Evolutionary conservation across 2,329 filamentous ascomycete species (phyloP).

Genomic region (Microcera coccophila): DNA sequence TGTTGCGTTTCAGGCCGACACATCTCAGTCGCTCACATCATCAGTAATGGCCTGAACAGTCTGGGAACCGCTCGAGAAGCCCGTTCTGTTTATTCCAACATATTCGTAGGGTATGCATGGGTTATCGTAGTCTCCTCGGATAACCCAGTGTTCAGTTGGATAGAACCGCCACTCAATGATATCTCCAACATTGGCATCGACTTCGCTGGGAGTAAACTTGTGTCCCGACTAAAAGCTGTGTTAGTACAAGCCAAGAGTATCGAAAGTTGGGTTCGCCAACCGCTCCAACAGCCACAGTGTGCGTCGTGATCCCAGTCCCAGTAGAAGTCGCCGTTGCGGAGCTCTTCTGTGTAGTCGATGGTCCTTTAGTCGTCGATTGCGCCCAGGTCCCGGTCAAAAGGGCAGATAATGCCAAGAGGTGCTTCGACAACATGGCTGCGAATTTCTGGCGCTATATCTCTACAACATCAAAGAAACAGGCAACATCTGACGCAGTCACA

Average conservation of each 20-base stretch:
- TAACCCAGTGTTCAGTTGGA: constrained; percentile 61
- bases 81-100: constrained; percentile 42
- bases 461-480: too few species aligned
- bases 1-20: not conserved
- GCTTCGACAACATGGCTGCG: constrained; percentile 19
- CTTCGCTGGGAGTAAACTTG: constrained; percentile 30
- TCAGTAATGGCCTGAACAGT: constrained; percentile 43
- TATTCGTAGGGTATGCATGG: constrained; percentile 62
- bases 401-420: constrained; percentile 14
- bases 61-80: constrained; percentile 53
- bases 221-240: constrained; percentile 24
- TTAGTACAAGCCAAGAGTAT: not conserved
- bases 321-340: constrained; percentile 16
- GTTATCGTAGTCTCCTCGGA: constrained; percentile 53
- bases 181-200: constrained; percentile 42
- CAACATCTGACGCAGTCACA: too few species aligned
- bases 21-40: constrained; percentile 35
- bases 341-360: constrained; percentile 15
- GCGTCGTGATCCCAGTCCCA: constrained; percentile 16
- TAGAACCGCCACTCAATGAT: constrained; percentile 58
- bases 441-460: too few species aligned
- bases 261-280: constrained; percentile 11
- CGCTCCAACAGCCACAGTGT: constrained; percentile 25
- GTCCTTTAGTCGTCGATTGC: constrained; percentile 7
- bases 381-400: constrained; percentile 17